These are phyloP conservation scores for Lipomyces spencermartinsiae DNA, from an alignment of 805 yeast genomes.

Conservation along the genomic window DNA sequence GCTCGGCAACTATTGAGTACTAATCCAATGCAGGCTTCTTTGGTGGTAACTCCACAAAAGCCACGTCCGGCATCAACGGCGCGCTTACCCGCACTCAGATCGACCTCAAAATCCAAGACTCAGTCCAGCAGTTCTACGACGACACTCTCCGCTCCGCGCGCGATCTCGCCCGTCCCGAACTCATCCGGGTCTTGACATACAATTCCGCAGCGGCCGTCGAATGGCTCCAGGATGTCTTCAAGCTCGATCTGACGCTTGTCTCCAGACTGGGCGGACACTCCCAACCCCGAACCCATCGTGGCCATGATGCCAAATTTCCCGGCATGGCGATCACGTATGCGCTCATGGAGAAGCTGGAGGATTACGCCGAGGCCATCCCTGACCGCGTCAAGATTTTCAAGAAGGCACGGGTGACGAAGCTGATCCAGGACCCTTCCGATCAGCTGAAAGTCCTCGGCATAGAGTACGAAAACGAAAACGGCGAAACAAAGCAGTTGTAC, in stretches of 20 bases:
- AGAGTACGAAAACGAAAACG: slow-evolving; percentile 48
- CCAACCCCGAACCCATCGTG: slow-evolving; percentile 80
- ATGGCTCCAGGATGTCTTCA: slow-evolving; percentile 72
- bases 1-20: background rate
- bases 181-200: slow-evolving; percentile 64
- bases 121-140: slow-evolving; percentile 61
- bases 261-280: slow-evolving; percentile 86
- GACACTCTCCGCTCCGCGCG: slow-evolving; percentile 76
- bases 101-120: slow-evolving; percentile 57
- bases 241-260: slow-evolving; percentile 67
- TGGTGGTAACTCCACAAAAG: slow-evolving; percentile 71
- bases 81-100: slow-evolving; percentile 69
- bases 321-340: slow-evolving; percentile 70
- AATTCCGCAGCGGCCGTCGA: slow-evolving; percentile 71
- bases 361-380: slow-evolving; percentile 53
- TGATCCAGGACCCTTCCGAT: slow-evolving; percentile 48
- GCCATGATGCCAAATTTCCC: slow-evolving; percentile 67
- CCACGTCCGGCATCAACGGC: slow-evolving; percentile 77
- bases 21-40: slow-evolving; percentile 50
- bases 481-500: slow-evolving; percentile 42
- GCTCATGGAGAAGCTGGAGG: slow-evolving; percentile 58
- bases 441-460: slow-evolving; percentile 51
- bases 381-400: slow-evolving; percentile 51
- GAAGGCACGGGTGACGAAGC: slow-evolving; percentile 53
- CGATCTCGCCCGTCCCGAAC: slow-evolving; percentile 60